Evolutionary conservation across 2,329 filamentous ascomycete genomes (phyloP), one percentile per base, ranked within the genome.

Genomic region (Rachicladosporium sp.): DNA sequence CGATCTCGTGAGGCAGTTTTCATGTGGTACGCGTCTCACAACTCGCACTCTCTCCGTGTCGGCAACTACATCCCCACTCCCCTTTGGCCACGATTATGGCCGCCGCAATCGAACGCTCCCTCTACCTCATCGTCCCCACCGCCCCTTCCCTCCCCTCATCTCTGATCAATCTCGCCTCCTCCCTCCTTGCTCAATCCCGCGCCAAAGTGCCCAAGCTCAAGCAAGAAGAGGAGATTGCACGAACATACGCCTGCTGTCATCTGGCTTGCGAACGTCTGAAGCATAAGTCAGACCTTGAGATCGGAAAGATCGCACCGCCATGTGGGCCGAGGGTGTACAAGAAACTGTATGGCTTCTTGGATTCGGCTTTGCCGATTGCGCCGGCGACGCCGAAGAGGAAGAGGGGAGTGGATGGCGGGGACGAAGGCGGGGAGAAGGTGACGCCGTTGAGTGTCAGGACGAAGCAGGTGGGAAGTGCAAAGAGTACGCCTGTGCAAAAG

Each of bases 221-320:
- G 57, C 72, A 78, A 3, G 85, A 93, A 40, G 87, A 94, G 58
- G 88, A 95, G 59, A 78, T 91, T 47, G 85, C 81, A n/a, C 74
- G 88, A 12, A 71, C 75, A 4, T 91, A 91, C 59, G 82, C 81
- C 3, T 94, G 87, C 58, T 82, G 84, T 10, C 80, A 94, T 61
- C 74, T 98, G 44, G 91, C 91, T 12, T 96, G 88, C 56, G 85
- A 89, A 39, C 86, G 86, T 38, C 69, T 94, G 31, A 88, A 87
- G 55, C 81, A 78, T 40, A 59, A 69, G 1, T 73, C 93, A 33
- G 76, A 87, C 54, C 75, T 94, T 6, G 87, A 88, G 0, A 73
- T 78, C 1, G 80, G 88, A 42, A 75, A 82, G 46, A 74, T 81
- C 2, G 73, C 78, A 4, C 84, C 87, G 2, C 87, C 87, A 3